These are phyloP conservation scores for Saccharomycopsis hybrid DNA, from an alignment of 1,139 yeast species.

Conservation along the genomic window DNA sequence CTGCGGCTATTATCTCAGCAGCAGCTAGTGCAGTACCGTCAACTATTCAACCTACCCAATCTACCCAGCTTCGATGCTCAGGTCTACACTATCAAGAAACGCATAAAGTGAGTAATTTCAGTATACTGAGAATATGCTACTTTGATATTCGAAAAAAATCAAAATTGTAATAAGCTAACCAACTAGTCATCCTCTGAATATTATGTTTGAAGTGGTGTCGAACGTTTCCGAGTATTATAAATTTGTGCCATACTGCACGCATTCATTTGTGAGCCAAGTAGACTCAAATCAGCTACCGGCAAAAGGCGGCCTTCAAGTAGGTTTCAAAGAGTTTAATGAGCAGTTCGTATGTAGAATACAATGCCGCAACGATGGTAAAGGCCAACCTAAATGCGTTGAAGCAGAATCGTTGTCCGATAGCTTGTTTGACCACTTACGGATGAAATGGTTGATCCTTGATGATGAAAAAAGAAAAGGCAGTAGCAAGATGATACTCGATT, in stretches of 20 bases:
- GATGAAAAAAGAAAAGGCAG: constrained; percentile 31
- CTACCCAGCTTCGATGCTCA: constrained; percentile 8
- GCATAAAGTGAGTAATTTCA: constrained; percentile 18
- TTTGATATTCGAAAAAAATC: too few relatives aligned
- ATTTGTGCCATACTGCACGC: constrained; percentile 81
- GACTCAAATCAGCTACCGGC: constrained; percentile 45
- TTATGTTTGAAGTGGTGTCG: constrained; percentile 62
- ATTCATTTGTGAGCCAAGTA: constrained; percentile 50
- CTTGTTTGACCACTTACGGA: constrained; percentile 58
- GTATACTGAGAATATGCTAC: too few relatives aligned
- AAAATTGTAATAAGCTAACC: too few relatives aligned
- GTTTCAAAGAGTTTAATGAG: constrained; percentile 77
- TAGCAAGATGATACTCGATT: constrained; percentile 54
- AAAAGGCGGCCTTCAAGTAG: constrained; percentile 68
- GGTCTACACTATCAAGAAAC: constrained; percentile 18
- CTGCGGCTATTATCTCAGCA: too few relatives aligned
- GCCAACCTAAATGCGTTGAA: constrained; percentile 22
- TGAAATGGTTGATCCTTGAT: constrained; percentile 65
- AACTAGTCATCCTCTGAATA: constrained; percentile 39
- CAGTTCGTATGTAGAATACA: constrained; percentile 60
- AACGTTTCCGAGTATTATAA: constrained; percentile 65
- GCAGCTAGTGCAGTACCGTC: too few relatives aligned
- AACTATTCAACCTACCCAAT: background rate
- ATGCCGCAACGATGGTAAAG: constrained; percentile 34
- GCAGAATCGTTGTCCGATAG: constrained; percentile 63